Evolutionary conservation across 2,329 filamentous ascomycete genomes (phyloP), one percentile per base, ranked within the genome.

Genomic region (Cladosporium sp.): DNA sequence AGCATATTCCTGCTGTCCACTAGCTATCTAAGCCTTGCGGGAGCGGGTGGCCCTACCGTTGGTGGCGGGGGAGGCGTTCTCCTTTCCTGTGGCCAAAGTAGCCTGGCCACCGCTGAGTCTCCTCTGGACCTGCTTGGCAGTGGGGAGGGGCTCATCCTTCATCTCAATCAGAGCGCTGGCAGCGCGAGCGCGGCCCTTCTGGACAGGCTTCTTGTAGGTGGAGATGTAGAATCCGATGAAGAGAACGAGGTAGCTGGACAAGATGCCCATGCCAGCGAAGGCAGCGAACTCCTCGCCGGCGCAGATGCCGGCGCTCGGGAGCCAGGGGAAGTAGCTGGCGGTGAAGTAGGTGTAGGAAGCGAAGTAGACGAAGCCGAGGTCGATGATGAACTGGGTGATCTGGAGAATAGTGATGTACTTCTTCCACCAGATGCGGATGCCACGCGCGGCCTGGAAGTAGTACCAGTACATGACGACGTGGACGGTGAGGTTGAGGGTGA

Each of bases 381-480:
- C 94, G 79, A 98, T 94, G 78, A 98, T 87, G 83, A 98, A 98
- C 80, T 98, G 94, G 75, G 91, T 88, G 80, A 98, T 98, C 82
- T 98, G 94, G 76, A 97, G 90, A 77, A 93, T 91, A 73, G 94
- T 98, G 78, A 98, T 96, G 90, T 94, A 98, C 83, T 97, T 92
- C 90, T 98, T 98, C 94, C 94, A 98, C 93, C 93, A 97, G 82
- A 97, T 95, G 76, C 89, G 90, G 80, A 98, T 88, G 72, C 95
- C 95, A 73, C 94, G 93, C 64, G 94, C 93, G 76, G 92, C 94
- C 86, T 98, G 94, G 89, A 98, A 98, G 88, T 98, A 98, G 89
- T 98, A 98, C 93, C 93, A 97, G 89, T 98, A 98, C 94, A 98
- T 98, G 78, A 97, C 91, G 66, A 98, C 94, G 82, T 98, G 94